Base-by-base conservation (phyloP, 208 protist genomes). In the Trypanosoma platydactyli region DNA sequence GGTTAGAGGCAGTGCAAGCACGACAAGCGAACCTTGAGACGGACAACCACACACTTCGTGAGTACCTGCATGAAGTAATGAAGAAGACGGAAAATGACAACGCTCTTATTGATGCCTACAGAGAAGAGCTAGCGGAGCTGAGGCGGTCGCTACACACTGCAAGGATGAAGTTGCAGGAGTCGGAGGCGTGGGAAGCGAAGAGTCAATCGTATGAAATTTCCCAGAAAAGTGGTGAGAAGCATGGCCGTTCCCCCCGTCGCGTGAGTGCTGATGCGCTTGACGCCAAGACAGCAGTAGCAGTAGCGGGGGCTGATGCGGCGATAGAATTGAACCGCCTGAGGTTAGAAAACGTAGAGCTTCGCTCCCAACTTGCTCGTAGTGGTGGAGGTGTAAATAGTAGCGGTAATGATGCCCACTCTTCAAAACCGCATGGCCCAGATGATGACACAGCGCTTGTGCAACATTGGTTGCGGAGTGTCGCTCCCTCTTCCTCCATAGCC, bases 31-130 rank as follows among this genome's bases (percentile, higher is more conserved):
- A 73, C 42, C 68, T 94, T 30, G 81, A 91, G 66, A 52, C 60
- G 1, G 76, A 89, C 40, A 78, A 84, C n/a, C 62, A 72, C n/a
- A 77, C 83, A n/a, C 76, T 90, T 35, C 81, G 82, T 1, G 48
- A 61, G 24, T 68, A 87, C 48, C 71, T 91, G 25, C 71, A 86
- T 30, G 74, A 70, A 0, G 75, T 94, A 27, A 52, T 94, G 5
- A 71, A 79, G 9, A 94, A 94, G 75, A 91, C 81, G 55, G 59
- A 61, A 38, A 83, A 73, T 4, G 88, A 91, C 57, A 85, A 94
- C 56, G 77, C 77, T 33, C 75, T 94, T 16, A 77, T 94, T 25
- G 83, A 60, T 20, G 81, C 83, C 12, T 94, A 94, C 72, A 62
- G 77, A 46, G 71, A 63, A n/a, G 84, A 94, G 51, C 18, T 78